Conservation (phyloP, 257 asterid species). For the Ilex aquifolium region DNA sequence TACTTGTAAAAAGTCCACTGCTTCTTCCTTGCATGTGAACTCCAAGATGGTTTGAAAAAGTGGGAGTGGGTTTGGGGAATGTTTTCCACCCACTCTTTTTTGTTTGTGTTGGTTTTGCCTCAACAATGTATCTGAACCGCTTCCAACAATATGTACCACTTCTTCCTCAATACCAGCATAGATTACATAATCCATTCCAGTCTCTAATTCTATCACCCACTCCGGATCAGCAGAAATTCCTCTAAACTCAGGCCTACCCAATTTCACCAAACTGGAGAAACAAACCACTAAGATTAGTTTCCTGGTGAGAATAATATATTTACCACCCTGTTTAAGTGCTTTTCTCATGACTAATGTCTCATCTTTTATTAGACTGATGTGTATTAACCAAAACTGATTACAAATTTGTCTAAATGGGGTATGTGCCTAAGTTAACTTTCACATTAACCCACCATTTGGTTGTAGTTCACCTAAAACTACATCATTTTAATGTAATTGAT, state of each 20-base stretch:
- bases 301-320: constrained; percentile 51
- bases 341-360: constrained; percentile 61
- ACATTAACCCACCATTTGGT: too few relatives aligned
- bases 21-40: too few relatives aligned
- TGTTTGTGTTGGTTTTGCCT: constrained; percentile 43
- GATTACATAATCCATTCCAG: constrained; percentile 63
- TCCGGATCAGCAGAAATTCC: constrained; percentile 80
- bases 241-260: constrained; percentile 51
- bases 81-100: constrained; percentile 34
- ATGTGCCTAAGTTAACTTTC: too few relatives aligned
- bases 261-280: constrained; percentile 50
- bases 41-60: too few relatives aligned
- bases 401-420: too few relatives aligned
- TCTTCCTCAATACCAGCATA: constrained; percentile 63
- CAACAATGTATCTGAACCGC: constrained; percentile 46
- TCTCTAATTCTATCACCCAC: constrained; percentile 58
- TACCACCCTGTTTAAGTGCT: constrained; percentile 65
- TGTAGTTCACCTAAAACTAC: too few relatives aligned
- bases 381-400: too few relatives aligned
- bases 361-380: too few relatives aligned
- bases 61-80: constrained; percentile 37
- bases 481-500: too few relatives aligned
- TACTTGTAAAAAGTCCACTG: too few relatives aligned
- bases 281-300: constrained; percentile 61
- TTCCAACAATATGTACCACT: constrained; percentile 81